Percentiles rank a stretch among this genome's conserved stretches.
Conservation (phyloP, 1,284 basidiomycete species). For the Coniophora puteana region DNA sequence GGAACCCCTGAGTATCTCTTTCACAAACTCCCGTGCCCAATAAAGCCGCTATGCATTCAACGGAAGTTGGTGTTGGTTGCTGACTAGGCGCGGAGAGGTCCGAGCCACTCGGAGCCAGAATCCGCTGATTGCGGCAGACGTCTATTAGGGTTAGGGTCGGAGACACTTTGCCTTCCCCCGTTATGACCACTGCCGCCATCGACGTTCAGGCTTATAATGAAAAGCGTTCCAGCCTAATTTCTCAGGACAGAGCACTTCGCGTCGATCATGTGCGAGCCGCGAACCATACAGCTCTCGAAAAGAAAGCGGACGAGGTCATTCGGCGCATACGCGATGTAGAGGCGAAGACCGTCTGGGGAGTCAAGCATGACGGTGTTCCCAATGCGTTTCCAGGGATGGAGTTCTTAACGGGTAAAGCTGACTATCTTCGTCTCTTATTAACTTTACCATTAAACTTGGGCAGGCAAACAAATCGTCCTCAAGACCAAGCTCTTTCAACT, state of each 20-base stretch:
- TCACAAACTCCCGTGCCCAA: too few relatives aligned
- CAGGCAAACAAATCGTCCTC: conserved; percentile 52
- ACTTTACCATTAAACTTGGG: conserved; percentile 1
- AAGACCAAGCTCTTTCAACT: conserved; percentile 58
- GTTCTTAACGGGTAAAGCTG: conserved; percentile 63
- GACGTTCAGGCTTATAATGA: conserved; percentile 35
- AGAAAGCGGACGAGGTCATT: conserved; percentile 51
- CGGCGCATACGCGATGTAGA: conserved; percentile 52
- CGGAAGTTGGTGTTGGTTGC: too few relatives aligned
- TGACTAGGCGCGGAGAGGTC: too few relatives aligned
- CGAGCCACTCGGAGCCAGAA: too few relatives aligned
- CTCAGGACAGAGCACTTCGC: conserved; percentile 45
- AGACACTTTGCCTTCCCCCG: too few relatives aligned
- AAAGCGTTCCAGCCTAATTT: conserved; percentile 44
- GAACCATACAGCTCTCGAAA: conserved; percentile 36
- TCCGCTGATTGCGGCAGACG: too few relatives aligned
- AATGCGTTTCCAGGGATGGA: conserved; percentile 75
- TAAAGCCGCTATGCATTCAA: too few relatives aligned
- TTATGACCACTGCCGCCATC: background rate
- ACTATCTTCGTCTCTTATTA: conserved; percentile 5
- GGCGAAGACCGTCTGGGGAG: conserved; percentile 52
- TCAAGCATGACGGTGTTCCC: conserved; percentile 46
- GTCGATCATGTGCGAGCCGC: conserved; percentile 28
- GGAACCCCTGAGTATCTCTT: too few relatives aligned
- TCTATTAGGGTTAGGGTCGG: too few relatives aligned